Base-by-base conservation (phyloP, 495 filamentous ascomycete genomes). In the Penicillium diatomitis region DNA sequence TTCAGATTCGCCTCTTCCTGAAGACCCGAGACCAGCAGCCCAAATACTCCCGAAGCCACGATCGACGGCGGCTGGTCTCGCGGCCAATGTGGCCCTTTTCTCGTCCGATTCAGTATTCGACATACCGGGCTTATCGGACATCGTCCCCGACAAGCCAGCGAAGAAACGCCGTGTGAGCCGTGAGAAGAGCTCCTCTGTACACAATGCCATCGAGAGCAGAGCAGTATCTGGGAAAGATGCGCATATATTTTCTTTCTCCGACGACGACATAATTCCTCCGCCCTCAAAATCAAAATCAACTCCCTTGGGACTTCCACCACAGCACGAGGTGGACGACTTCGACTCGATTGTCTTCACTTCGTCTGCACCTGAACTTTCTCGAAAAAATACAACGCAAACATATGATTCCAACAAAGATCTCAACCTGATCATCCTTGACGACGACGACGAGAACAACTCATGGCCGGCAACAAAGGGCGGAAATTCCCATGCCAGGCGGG, bases 301-400 rank as follows among this genome's bases (percentile, higher is more conserved):
- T 50, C 10, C 42, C 50, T 2, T 29, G 37, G 3, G 0, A 20
- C 20, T 20, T 20, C 20, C 20, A 20, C 20, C 20, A 20, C 20
- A 20, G 49, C 46, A 42, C 45, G 46, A 49, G 35, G 48, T 55
- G n/a, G 58, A 68, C 30, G 68, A 72, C 10, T 72, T 67, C 0
- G 78, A 82, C 59, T 74, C 77, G 2, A 75, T 80, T 49, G 48
- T 75, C 4, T 75, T 78, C 55, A 78, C 75, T 0, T 81, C 77
- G 10, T 76, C 76, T 10, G 62, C 63, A 1, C 66, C 63, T 5
- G 54, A 61, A 37, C 60, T 45, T n/a, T 33, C 20, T 20, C 46
- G 32, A 54, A 48, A 35, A 28, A 36, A 45, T 39, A 44, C 12
- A 46, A 38, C 34, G 31, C 39, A 47, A 44, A 11, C 51, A 9